Conservation (phyloP, 176 grass and related monocot species). For the Poa annua region DNA sequence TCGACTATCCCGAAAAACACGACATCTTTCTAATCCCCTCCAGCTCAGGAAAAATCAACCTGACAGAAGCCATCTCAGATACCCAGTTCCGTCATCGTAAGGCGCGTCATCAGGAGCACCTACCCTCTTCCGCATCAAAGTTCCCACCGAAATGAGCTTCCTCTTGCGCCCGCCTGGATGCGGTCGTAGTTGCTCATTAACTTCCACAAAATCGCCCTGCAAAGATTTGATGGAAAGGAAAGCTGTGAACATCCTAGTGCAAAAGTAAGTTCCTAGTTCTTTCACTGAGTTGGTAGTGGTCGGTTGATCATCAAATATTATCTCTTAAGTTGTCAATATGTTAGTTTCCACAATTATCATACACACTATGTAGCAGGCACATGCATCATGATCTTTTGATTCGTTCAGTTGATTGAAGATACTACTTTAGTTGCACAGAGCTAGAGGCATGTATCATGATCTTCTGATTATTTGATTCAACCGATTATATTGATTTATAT, state of each 20-base stretch:
- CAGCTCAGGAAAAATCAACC: constrained; percentile 18
- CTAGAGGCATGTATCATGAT: too few relatives aligned
- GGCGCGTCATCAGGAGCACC: constrained; percentile 39
- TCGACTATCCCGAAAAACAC: neutral
- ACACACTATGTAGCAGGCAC: too few relatives aligned
- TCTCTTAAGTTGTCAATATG: too few relatives aligned
- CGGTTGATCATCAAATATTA: too few relatives aligned
- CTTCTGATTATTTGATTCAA: too few relatives aligned
- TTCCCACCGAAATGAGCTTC: constrained; percentile 36
- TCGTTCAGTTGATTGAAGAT: too few relatives aligned
- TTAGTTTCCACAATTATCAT: too few relatives aligned
- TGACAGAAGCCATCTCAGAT: constrained; percentile 60
- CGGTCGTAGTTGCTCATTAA: constrained; percentile 34
- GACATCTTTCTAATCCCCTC: neutral
- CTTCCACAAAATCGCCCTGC: constrained; percentile 57
- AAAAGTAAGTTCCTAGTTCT: constrained; percentile 1
- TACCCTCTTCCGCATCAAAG: constrained; percentile 57
- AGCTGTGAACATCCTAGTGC: constrained; percentile 2
- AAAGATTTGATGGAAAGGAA: constrained; percentile 3
- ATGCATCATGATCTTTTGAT: too few relatives aligned
- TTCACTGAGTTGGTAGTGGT: too few relatives aligned
- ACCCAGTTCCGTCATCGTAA: constrained; percentile 46
- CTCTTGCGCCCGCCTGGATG: constrained; percentile 58
- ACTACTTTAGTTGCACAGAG: too few relatives aligned
- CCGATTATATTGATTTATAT: too few relatives aligned